Evolutionary conservation across 139 green algal species (phyloP).

Genomic region (Chlamydomonas incerta): DNA sequence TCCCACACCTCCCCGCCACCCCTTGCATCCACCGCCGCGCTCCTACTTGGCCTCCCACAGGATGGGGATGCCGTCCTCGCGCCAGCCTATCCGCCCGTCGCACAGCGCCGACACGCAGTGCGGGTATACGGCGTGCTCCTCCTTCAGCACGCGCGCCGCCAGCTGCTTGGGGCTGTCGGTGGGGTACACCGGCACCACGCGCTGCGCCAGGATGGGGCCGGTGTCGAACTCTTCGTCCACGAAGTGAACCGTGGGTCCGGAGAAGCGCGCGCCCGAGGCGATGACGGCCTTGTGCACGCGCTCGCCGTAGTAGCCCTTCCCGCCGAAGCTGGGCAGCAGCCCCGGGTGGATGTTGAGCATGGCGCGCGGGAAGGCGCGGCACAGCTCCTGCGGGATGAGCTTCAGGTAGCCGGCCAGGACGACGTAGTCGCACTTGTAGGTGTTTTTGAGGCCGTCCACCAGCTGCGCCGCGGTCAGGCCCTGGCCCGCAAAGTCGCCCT

Average conservation of each 20-base stretch:
- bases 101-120: slow-evolving; percentile 90
- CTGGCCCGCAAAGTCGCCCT: slow-evolving; percentile 56
- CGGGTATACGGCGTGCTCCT: slow-evolving; percentile 88
- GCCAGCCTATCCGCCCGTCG: slow-evolving; percentile 90
- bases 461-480: slow-evolving; percentile 69
- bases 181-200: slow-evolving; percentile 86
- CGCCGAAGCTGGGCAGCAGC: slow-evolving; percentile 96
- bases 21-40: too few species aligned
- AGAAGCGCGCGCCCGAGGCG: slow-evolving; percentile 88
- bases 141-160: slow-evolving; percentile 85
- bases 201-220: slow-evolving; percentile 94
- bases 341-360: slow-evolving; percentile 99
- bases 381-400: slow-evolving; percentile 87
- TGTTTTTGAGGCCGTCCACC: slow-evolving; percentile 56
- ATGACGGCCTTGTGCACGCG: slow-evolving; percentile 95
- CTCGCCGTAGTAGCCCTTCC: slow-evolving; percentile 94
- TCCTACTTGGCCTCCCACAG: slow-evolving; percentile 66
- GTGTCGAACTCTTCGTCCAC: slow-evolving; percentile 98
- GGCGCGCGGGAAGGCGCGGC: slow-evolving; percentile 73
- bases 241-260: slow-evolving; percentile 97
- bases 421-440: slow-evolving; percentile 74
- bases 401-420: slow-evolving; percentile 97
- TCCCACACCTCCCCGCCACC: neutral
- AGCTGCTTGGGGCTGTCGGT: slow-evolving; percentile 85
- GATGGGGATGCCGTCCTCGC: slow-evolving; percentile 89